These are phyloP conservation scores for Handroanthus guayacan DNA, from an alignment of 257 asterid species.

Conservation along the genomic window DNA sequence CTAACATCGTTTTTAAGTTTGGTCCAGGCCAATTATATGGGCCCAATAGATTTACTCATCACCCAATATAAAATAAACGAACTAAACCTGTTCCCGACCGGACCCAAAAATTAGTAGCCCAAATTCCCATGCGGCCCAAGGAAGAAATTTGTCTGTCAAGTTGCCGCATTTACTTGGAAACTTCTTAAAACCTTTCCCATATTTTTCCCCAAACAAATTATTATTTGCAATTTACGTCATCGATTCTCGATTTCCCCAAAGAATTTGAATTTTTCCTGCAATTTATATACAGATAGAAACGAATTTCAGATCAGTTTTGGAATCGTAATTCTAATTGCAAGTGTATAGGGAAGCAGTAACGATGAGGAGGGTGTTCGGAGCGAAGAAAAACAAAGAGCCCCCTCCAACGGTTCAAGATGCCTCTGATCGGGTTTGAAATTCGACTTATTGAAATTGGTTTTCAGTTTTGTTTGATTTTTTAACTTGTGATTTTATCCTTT, in stretches of 20 bases:
- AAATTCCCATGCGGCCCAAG: background rate
- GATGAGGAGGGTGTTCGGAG: slow-evolving; percentile 96
- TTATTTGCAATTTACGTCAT: slow-evolving; percentile 15
- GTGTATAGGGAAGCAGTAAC: background rate
- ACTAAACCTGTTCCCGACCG: background rate
- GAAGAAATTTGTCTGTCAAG: slow-evolving; percentile 24
- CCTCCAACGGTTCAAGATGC: slow-evolving; percentile 89
- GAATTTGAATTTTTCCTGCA: background rate
- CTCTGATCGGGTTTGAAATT: slow-evolving; percentile 73
- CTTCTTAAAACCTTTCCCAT: slow-evolving; percentile 19
- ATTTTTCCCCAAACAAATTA: background rate
- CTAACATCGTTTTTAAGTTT: too few relatives aligned
- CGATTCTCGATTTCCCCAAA: background rate
- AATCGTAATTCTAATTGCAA: slow-evolving; percentile 34
- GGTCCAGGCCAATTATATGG: background rate
- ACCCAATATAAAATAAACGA: background rate
- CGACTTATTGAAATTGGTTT: background rate
- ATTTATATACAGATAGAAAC: background rate
- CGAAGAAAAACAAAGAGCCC: slow-evolving; percentile 90
- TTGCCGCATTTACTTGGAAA: slow-evolving; percentile 27
- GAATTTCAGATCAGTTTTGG: slow-evolving; percentile 24
- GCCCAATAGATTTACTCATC: background rate
- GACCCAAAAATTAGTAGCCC: background rate
- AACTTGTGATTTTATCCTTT: background rate
- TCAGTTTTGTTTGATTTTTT: background rate